phyloP scores from a whole-genome alignment of 352 stramenopile genomes.

The Phytophthora pinifolia region DNA sequence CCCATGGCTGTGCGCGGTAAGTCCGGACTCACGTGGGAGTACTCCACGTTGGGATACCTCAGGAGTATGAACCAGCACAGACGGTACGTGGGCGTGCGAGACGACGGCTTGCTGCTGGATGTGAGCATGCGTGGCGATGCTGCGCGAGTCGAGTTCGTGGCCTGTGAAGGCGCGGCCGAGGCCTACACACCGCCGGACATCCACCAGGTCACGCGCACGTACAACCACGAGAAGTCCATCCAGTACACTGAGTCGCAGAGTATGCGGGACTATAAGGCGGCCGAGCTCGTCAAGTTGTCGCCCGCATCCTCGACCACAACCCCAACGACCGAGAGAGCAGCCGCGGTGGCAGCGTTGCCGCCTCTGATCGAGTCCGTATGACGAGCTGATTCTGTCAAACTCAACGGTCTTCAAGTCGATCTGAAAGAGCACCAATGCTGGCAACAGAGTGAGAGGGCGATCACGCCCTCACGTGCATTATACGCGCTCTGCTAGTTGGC shows the following conservation, averaged over 20 bases:
- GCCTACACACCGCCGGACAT: slow-evolving; percentile 68
- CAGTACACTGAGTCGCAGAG: slow-evolving; percentile 73
- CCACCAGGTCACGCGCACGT: slow-evolving; percentile 67
- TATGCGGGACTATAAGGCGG: slow-evolving; percentile 74
- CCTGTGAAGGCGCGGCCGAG: slow-evolving; percentile 41
- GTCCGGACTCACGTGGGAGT: slow-evolving; percentile 77
- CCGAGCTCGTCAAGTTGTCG: slow-evolving; percentile 42
- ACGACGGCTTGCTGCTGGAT: slow-evolving; percentile 74
- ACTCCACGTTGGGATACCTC: slow-evolving; percentile 76
- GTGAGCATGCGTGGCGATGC: slow-evolving; percentile 88
- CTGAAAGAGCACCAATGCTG: neutral
- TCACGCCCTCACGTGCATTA: neutral
- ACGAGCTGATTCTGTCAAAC: neutral
- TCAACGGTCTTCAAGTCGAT: slow-evolving; percentile 1
- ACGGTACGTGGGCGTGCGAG: slow-evolving; percentile 74
- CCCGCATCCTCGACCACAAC: slow-evolving; percentile 28
- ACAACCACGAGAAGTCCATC: slow-evolving; percentile 69
- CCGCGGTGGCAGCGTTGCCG: slow-evolving; percentile 22
- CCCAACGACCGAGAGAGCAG: slow-evolving; percentile 25
- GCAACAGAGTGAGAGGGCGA: neutral
- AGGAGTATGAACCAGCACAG: slow-evolving; percentile 91
- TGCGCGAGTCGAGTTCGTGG: slow-evolving; percentile 75
- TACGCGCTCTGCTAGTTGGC: neutral
- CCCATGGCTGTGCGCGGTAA: slow-evolving; percentile 54
- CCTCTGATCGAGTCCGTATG: slow-evolving; percentile 19